Evolutionary conservation across 1,284 basidiomycete species (phyloP).

Genomic region (Mycosarcoma maydis): DNA sequence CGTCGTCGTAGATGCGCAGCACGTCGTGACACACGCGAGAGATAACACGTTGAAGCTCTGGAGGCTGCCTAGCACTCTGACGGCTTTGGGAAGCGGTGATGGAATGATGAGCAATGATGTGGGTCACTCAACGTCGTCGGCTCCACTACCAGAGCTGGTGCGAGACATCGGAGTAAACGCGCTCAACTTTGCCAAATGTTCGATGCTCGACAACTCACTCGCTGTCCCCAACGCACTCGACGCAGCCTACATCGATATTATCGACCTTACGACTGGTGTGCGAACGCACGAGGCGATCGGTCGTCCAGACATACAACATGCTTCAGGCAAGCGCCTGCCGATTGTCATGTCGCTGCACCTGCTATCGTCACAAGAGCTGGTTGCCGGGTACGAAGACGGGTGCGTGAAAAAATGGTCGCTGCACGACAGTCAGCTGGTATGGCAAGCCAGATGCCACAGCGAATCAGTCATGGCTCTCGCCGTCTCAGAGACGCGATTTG

Average conservation of each 20-base stretch:
- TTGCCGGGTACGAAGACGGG: conserved; percentile 84
- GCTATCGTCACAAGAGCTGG: conserved; percentile 68
- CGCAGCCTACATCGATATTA: conserved; percentile 84
- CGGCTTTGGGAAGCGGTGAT: not conserved
- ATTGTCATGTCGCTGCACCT: conserved; percentile 87
- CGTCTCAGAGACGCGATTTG: conserved; percentile 5
- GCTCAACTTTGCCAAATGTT: conserved; percentile 87
- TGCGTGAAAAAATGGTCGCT: conserved; percentile 69
- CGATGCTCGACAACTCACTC: conserved; percentile 72
- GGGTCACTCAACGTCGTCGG: conserved; percentile 58
- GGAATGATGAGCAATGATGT: not conserved
- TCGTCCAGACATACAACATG: conserved; percentile 16
- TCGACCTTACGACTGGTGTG: conserved; percentile 74
- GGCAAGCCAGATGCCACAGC: conserved; percentile 18
- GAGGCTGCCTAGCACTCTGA: conserved; percentile 51
- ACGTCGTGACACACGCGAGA: conserved; percentile 83
- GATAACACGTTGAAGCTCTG: conserved; percentile 84
- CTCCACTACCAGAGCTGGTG: conserved; percentile 70
- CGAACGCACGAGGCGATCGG: conserved; percentile 80
- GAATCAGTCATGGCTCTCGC: conserved; percentile 30
- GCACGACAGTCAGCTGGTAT: conserved; percentile 1
- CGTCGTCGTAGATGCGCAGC: conserved; percentile 74
- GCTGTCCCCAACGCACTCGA: conserved; percentile 87
- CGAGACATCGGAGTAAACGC: conserved; percentile 85
- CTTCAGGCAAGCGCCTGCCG: conserved; percentile 60